These are phyloP conservation scores for Liriodendron chinense DNA, from an alignment of 164 flowering plant species.

Conservation along the genomic window DNA sequence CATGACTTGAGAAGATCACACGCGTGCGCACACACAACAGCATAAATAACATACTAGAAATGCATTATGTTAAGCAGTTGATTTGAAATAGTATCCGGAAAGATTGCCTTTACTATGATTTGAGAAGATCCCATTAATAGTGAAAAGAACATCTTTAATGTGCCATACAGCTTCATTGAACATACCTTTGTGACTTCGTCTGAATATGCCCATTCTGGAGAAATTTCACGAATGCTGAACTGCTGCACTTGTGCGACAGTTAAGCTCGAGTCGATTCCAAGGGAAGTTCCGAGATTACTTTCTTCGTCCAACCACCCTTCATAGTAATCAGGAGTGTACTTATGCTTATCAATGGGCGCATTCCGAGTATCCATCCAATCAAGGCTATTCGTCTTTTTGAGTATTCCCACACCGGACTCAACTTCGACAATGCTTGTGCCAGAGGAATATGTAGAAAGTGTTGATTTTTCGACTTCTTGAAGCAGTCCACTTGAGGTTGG, in stretches of 20 bases:
- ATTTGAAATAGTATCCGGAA: constrained; percentile 2
- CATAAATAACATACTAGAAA: background rate
- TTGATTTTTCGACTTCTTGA: constrained; percentile 24
- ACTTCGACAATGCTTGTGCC: constrained; percentile 19
- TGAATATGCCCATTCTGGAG: constrained; percentile 85
- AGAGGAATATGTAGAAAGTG: constrained; percentile 33
- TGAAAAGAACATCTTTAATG: background rate
- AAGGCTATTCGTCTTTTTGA: constrained; percentile 2
- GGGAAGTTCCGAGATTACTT: constrained; percentile 30
- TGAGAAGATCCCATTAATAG: background rate
- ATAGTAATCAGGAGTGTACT: constrained; percentile 21
- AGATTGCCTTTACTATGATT: background rate
- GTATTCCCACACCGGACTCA: constrained; percentile 36
- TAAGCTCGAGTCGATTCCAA: constrained; percentile 38
- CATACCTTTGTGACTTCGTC: constrained; percentile 76
- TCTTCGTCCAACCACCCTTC: constrained; percentile 37
- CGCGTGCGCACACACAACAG: background rate
- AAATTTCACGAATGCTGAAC: constrained; percentile 67
- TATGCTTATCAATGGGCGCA: background rate
- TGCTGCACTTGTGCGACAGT: constrained; percentile 56
- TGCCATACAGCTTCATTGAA: constrained; percentile 5
- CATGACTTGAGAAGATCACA: background rate
- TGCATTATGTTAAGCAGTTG: background rate
- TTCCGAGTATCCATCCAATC: constrained; percentile 9
- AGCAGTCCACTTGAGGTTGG: constrained; percentile 33